Base-by-base conservation (phyloP, 164 flowering plant species). In the Vitis amurensis region DNA sequence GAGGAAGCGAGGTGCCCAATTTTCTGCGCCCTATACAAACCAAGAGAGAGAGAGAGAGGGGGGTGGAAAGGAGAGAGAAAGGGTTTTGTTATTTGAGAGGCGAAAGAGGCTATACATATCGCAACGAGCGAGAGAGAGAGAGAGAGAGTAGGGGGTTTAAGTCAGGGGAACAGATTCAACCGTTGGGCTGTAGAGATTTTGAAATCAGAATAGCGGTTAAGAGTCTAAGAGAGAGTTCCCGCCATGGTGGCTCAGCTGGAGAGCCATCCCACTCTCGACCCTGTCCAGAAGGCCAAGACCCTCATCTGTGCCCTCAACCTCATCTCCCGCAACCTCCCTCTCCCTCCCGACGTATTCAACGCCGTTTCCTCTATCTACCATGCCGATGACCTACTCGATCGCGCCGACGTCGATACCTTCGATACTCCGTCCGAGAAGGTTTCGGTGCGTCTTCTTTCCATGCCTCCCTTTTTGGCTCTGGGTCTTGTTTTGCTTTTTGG, bases 301-400 rank as follows among this genome's bases (percentile, higher is more conserved):
- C 75, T 95, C 62, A 85, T 91, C 72, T 88, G 79, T 61, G 98
- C 99, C 11, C 90, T 95, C 67, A 91, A 86, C 72, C 83, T 88
- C 69, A 66, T 95, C 77, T 93, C 99, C 51, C 80, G 99, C 15
- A 76, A 93, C 82, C 89, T 95, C 74, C 98, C 99, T 51, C 83
- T 93, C 44, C 91, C 99, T 69, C 84, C 90, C 55, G 82, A 88
- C 50, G 73, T 93, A 23, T 77, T 83, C 68, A 78, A 82, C 66
- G 44, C 87, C 63, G 90, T 96, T 66, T 81, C 86, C 19, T 87
- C 91, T 29, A 91, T 96, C 80, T 92, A 80, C 64, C 30, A 68
- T 47, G 60, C 47, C 29, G 71, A 29, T 13, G 84, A 12, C 49
- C 15, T 29, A 13, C n/a, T 7, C 58, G 59, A n/a, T 17, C 47